Percentiles rank a stretch among this genome's conserved stretches.
Conservation (phyloP, 2,329 filamentous ascomycete genomes). For the Phoma herbarum region DNA sequence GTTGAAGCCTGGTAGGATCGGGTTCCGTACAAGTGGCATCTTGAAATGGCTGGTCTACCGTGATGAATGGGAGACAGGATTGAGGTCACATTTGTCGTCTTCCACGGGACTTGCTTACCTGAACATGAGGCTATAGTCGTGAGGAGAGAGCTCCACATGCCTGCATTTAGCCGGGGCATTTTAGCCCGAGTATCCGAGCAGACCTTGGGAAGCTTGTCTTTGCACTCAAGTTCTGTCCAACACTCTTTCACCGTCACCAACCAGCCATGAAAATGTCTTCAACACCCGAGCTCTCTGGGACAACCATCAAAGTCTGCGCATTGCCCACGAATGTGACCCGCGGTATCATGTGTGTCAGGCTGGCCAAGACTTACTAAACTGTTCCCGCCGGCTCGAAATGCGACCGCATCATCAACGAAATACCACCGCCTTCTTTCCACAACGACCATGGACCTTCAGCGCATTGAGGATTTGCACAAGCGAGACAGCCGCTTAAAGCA, state of each 20-base stretch:
- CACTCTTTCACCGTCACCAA: background rate
- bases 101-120: constrained; percentile 6
- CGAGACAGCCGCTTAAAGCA: background rate
- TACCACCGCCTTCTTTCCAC: background rate
- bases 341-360: background rate
- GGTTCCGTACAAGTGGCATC: constrained; percentile 55
- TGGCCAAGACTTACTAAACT: constrained; percentile 3
- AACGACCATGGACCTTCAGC: background rate
- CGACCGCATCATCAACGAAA: background rate
- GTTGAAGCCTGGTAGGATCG: constrained; percentile 68
- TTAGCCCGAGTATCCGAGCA: constrained; percentile 16
- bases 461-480: background rate
- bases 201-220: background rate
- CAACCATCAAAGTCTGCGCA: too few species aligned
- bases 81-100: constrained; percentile 8
- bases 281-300: background rate
- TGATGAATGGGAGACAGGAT: background rate
- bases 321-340: too few species aligned
- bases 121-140: constrained; percentile 21
- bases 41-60: background rate
- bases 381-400: background rate
- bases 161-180: constrained; percentile 18
- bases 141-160: constrained; percentile 15
- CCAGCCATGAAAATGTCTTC: background rate
- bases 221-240: background rate